Evolutionary conservation across 2,329 filamentous ascomycete genomes (phyloP), one percentile per base, ranked within the genome.

Genomic region (Lasiodiplodia gonubiensis): DNA sequence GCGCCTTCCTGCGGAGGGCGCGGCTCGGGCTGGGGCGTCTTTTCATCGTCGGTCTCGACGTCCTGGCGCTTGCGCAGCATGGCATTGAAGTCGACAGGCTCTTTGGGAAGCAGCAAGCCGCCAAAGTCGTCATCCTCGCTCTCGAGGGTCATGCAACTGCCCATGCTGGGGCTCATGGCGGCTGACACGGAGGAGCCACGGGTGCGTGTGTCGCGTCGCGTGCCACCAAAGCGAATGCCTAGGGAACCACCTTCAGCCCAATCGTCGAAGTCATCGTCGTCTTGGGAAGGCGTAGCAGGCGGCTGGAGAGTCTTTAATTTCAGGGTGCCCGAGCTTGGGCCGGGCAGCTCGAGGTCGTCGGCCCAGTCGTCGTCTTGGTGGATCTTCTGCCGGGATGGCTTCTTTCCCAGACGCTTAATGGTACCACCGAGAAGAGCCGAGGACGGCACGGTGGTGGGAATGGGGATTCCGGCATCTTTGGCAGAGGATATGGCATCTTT

Each of bases 161-260:
- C 92, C 67, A 97, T 87, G 77, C 94, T 98, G 16, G 95, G 94
- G 75, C 94, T 98, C 77, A 97, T 86, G 33, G 92, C 92, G 25
- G 92, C 92, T 48, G 94, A 97, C 42, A 90, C 89, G 21, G 93
- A 94, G 0, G 93, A 97, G 81, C 92, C 95, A 73, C 92, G 89
- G 74, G 89, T 89, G 49, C 88, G 88, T n/a, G 85, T 86, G 74
- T 94, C 92, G 73, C 92, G 89, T 71, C 89, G 87, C 16, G 93
- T 97, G 53, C 94, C 94, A 48, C 92, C 94, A 80, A 94, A 94
- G 67, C 94, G 88, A 53, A 94, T 97, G 48, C 94, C 93, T 68
- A 97, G 84, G 77, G 94, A 97, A 66, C 93, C 94, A 80, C 98
- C 95, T 64, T 91, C 92, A 91, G 94, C 97, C 75, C 97, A 89